Evolutionary conservation across 306 rosid genomes (phyloP).

Genomic region (Cicer cuneatum): DNA sequence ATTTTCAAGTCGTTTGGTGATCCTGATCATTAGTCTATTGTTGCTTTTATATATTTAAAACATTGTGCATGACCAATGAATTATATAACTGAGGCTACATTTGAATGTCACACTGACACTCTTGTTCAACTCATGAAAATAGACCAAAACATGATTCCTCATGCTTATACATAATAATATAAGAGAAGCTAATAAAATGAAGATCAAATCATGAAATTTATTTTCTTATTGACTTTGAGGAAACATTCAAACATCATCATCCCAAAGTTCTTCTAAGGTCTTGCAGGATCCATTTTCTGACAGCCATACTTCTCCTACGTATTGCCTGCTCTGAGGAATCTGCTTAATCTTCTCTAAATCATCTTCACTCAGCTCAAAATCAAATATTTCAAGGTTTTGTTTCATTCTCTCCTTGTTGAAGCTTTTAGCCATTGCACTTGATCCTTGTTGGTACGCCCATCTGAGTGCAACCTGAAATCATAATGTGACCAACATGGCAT

Average conservation of each 20-base stretch:
- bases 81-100: background rate
- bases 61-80: too few species aligned
- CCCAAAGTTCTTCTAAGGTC: constrained; percentile 61
- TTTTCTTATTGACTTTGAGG: constrained; percentile 7
- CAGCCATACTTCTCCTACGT: constrained; percentile 44
- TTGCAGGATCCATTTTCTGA: constrained; percentile 55
- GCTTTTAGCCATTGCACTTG: constrained; percentile 56
- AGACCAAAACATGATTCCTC: constrained; percentile 22
- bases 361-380: constrained; percentile 58
- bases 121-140: constrained; percentile 26
- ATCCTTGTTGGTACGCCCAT: constrained; percentile 63
- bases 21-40: too few species aligned
- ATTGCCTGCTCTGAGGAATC: constrained; percentile 59
- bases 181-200: constrained; percentile 8
- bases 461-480: constrained; percentile 59
- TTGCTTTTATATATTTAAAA: too few species aligned
- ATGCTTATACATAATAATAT: constrained; percentile 7
- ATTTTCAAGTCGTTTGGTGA: too few species aligned
- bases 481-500: constrained; percentile 9
- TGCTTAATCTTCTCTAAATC: constrained; percentile 57
- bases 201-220: constrained; percentile 35
- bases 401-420: constrained; percentile 66
- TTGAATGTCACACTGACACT: constrained; percentile 17
- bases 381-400: constrained; percentile 60
- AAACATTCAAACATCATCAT: constrained; percentile 47